Conservation (phyloP, 352 stramenopile species). For the Pythium dissotocum region DNA sequence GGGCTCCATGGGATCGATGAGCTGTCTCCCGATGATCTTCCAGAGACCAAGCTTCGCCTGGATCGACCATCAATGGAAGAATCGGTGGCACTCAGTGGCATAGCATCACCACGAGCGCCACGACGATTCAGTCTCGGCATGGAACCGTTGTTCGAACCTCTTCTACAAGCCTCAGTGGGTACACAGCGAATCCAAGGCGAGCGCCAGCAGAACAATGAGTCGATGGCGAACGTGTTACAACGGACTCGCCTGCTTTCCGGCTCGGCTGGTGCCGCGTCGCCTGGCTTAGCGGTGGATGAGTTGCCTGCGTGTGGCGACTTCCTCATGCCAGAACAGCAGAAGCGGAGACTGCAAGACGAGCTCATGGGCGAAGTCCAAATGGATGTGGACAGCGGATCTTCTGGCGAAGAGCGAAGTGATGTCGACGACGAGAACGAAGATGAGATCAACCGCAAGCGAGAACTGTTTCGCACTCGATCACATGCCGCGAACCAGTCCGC, state of each 20-base stretch:
- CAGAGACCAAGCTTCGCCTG: slow-evolving; percentile 20
- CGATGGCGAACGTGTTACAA: neutral
- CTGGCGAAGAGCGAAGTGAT: slow-evolving; percentile 17
- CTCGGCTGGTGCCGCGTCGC: slow-evolving; percentile 2
- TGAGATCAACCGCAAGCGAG: slow-evolving; percentile 21
- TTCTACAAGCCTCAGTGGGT: slow-evolving; percentile 64
- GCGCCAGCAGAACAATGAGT: neutral
- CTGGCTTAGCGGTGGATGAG: slow-evolving; percentile 18
- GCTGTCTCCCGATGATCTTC: slow-evolving; percentile 26
- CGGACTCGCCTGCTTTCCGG: slow-evolving; percentile 19
- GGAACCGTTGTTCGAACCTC: slow-evolving; percentile 76
- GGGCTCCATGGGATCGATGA: slow-evolving; percentile 24
- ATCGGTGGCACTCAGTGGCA: neutral
- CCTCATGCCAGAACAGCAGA: slow-evolving; percentile 35
- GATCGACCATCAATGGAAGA: slow-evolving; percentile 2
- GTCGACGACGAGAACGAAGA: slow-evolving; percentile 11
- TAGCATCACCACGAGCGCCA: slow-evolving; percentile 25
- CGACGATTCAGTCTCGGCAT: slow-evolving; percentile 57
- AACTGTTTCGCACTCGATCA: slow-evolving; percentile 12
- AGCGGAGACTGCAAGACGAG: slow-evolving; percentile 44
- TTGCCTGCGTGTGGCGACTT: neutral
- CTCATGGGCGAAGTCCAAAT: slow-evolving; percentile 35
- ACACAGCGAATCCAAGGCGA: slow-evolving; percentile 50
- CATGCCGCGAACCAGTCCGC: slow-evolving; percentile 34
- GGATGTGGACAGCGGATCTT: slow-evolving; percentile 17